Base-by-base conservation (phyloP, 352 stramenopile species). In the Pythium pyrilobum region DNA sequence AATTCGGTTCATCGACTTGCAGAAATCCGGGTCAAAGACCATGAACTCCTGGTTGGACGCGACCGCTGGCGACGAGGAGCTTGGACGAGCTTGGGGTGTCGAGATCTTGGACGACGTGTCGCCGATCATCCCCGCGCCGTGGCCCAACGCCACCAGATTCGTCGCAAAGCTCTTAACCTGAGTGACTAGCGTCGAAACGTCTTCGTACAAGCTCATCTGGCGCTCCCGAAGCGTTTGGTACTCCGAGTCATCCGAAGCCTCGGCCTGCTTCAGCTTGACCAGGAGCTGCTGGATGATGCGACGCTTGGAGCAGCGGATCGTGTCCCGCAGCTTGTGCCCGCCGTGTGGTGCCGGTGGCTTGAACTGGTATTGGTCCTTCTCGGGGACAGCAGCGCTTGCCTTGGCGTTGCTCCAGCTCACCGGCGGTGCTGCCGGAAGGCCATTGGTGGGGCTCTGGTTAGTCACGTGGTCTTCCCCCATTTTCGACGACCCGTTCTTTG, bases 251-350 rank as follows among this genome's bases (percentile, higher is more conserved):
- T 72, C 67, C 2, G 67, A 74, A 1, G 46, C 42, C 25, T 77
- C 70, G 8, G 67, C 54, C 40, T 77, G 66, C 9, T 70, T 67
- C 21, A 80, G 38, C 51, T 77, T 74, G 28, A 71, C 69, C 3
- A 80, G 55, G 3, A 75, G 50, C 47, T 80, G 67, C 41, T 80
- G 70, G 37, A 80, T 69, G 24, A 80, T 56, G 11, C 70, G 67
- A 12, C 67, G 67, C 50, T 80, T 80, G 24, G 59, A 57, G 39
- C 58, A 65, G n/a, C 70, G 70, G 36, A 80, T 61, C 21, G 40
- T 64, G n/a, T 77, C 52, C 6, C 64, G 55, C 4, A 80, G 51
- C 34, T 66, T 63, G 38, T 38, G 55, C 2, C 31, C 15, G 21
- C 51, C 45, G 18, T 61, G 38, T 11, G 50, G 34, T 15, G 21